Conservation (phyloP, 345 rosid species). For the Aurinia saxatilis region DNA sequence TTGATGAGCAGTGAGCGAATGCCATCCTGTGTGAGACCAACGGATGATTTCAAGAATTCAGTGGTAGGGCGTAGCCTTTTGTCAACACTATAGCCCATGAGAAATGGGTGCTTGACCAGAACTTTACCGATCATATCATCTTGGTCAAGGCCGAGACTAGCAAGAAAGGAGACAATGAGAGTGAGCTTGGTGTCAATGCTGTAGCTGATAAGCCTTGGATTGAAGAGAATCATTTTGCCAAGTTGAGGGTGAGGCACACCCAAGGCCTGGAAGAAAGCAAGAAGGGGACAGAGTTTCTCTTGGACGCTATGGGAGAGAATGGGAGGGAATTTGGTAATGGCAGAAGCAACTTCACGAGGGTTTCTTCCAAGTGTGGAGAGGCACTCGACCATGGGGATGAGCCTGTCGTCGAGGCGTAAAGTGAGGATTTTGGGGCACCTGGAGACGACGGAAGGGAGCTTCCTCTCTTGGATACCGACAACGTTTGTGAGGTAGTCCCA, state of each 20-base stretch:
- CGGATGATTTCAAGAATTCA: conserved; percentile 46
- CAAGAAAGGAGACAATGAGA: conserved; percentile 48
- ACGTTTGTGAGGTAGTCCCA: conserved; percentile 54
- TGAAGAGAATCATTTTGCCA: conserved; percentile 56
- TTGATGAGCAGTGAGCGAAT: conserved; percentile 44
- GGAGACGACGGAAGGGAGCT: conserved; percentile 55
- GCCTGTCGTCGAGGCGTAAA: conserved; percentile 54
- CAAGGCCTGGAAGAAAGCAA: conserved; percentile 71
- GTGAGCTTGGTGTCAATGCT: conserved; percentile 62
- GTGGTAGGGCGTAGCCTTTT: conserved; percentile 53
- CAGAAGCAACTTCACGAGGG: conserved; percentile 54
- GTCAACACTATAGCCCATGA: conserved; percentile 63
- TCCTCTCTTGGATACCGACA: conserved; percentile 67
- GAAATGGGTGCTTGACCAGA: conserved; percentile 56
- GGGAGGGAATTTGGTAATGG: conserved; percentile 61
- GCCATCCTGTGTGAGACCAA: conserved; percentile 43
- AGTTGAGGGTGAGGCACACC: conserved; percentile 70
- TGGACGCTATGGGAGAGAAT: conserved; percentile 71
- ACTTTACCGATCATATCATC: conserved; percentile 64
- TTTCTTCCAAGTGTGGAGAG: conserved; percentile 46
- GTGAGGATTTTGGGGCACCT: conserved; percentile 68
- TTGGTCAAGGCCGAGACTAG: conserved; percentile 47
- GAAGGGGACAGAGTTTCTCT: conserved; percentile 77
- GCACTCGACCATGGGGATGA: conserved; percentile 63
- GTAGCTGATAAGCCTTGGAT: conserved; percentile 76